Conservation (phyloP, 441 rosid genomes). For the Populus hybrid region DNA sequence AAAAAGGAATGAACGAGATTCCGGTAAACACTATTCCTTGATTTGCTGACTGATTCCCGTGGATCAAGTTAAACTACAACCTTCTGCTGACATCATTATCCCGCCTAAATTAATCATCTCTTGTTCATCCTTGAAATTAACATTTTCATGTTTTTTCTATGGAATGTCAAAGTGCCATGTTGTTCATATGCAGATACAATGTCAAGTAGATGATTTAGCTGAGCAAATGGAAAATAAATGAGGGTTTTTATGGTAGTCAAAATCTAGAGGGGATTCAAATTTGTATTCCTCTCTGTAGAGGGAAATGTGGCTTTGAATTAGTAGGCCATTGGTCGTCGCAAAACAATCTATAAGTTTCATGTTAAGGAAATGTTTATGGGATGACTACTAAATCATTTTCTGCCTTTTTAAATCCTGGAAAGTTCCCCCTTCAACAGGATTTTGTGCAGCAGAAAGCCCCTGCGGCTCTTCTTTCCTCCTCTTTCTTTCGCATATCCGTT, state of each 20-base stretch:
- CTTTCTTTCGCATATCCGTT: neutral
- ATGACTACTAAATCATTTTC: neutral
- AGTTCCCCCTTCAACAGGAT: neutral
- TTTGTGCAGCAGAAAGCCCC: neutral
- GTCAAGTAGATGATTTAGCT: neutral
- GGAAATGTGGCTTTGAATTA: neutral
- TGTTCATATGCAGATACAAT: no score
- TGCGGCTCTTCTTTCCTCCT: neutral
- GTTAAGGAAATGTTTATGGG: neutral
- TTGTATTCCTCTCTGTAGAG: neutral
- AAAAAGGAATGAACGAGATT: slow-evolving; percentile 89
- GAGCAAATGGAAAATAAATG: neutral
- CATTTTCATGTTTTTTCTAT: no score
- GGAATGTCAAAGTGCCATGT: no score
- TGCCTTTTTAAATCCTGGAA: neutral
- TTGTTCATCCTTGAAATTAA: no score
- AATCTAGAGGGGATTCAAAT: neutral
- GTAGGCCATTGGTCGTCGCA: neutral
- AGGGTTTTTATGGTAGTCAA: neutral
- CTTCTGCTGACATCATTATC: no score
- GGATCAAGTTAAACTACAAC: neutral
- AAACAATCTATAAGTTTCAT: neutral
- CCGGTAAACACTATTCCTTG: slow-evolving; percentile 44
- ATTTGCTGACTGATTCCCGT: neutral
- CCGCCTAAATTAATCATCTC: no score